Evolutionary conservation across 352 stramenopile genomes (phyloP).

Genomic region (Thraustotheca clavata): DNA sequence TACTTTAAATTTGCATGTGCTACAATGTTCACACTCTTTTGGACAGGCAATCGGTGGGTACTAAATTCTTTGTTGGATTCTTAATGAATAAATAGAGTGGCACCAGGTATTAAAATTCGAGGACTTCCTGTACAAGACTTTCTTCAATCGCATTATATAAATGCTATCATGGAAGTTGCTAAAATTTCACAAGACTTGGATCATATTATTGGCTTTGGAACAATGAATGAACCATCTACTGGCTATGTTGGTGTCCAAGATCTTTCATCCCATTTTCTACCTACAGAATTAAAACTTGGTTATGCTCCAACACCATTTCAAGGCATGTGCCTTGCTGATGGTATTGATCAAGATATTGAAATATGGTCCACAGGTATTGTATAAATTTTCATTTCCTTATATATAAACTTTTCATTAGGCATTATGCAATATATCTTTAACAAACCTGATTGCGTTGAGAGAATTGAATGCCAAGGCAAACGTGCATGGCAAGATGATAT

Average conservation of each 20-base stretch:
- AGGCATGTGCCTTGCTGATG: slow-evolving; percentile 68
- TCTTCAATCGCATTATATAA: slow-evolving; percentile 81
- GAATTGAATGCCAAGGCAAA: slow-evolving; percentile 40
- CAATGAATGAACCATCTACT: slow-evolving; percentile 87
- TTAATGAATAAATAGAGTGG: slow-evolving; percentile 27
- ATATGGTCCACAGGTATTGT: slow-evolving; percentile 52
- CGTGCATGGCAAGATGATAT: slow-evolving; percentile 61
- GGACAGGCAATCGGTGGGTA: slow-evolving; percentile 41
- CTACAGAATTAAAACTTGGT: slow-evolving; percentile 56
- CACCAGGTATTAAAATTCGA: slow-evolving; percentile 60
- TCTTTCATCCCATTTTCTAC: slow-evolving; percentile 42
- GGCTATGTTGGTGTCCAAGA: slow-evolving; percentile 67
- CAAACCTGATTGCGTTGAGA: slow-evolving; percentile 34
- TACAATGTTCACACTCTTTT: slow-evolving; percentile 92
- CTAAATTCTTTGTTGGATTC: not conserved
- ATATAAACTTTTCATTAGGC: not conserved
- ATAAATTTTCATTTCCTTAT: not conserved
- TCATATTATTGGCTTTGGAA: slow-evolving; percentile 86
- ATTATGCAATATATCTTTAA: slow-evolving; percentile 65
- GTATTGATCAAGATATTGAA: slow-evolving; percentile 45
- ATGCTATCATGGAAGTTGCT: slow-evolving; percentile 62
- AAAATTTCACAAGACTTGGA: slow-evolving; percentile 44
- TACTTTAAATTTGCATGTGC: slow-evolving; percentile 85
- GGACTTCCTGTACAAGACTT: slow-evolving; percentile 75
- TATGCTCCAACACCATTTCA: slow-evolving; percentile 73